A percentile compares a stretch with the other conserved stretches of the same genome.
Evolutionary conservation across 2,329 filamentous ascomycete species (phyloP).

Genomic region (Aspergillus alliaceus): DNA sequence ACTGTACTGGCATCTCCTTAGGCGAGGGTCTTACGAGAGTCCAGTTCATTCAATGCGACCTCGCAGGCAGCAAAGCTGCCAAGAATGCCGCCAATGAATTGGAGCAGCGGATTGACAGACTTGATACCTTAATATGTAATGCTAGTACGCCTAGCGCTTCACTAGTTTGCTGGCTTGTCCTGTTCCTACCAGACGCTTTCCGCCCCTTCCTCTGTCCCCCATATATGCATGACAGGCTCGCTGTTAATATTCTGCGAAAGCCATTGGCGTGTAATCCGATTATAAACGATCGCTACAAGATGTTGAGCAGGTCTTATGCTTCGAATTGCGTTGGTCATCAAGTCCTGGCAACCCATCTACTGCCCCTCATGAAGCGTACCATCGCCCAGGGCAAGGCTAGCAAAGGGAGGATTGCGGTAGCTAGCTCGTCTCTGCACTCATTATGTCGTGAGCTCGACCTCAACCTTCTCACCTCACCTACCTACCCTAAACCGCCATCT

Average conservation of each 20-base stretch:
- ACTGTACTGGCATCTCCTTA: slow-evolving; percentile 15
- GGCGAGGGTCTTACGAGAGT: slow-evolving; percentile 19
- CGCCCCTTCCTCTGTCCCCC: not conserved
- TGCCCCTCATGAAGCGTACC: slow-evolving; percentile 29
- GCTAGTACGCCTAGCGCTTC: slow-evolving; percentile 22
- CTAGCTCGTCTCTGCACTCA: slow-evolving; percentile 33
- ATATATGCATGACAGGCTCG: not conserved
- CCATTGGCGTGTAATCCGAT: slow-evolving; percentile 19
- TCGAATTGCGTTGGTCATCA: slow-evolving; percentile 54
- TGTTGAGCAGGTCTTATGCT: slow-evolving; percentile 51
- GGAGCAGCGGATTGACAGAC: slow-evolving; percentile 19
- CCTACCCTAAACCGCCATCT: slow-evolving; percentile 18
- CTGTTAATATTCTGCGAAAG: slow-evolving; percentile 4
- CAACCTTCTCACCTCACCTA: slow-evolving; percentile 22
- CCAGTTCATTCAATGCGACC: slow-evolving; percentile 31
- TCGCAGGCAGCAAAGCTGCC: slow-evolving; percentile 27
- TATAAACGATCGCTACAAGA: slow-evolving; percentile 35
- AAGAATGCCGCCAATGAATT: slow-evolving; percentile 22
- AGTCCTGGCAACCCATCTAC: slow-evolving; percentile 51
- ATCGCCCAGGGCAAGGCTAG: slow-evolving; percentile 24
- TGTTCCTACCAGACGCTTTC: not conserved
- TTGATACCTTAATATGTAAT: slow-evolving; percentile 36
- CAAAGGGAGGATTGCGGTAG: slow-evolving; percentile 47
- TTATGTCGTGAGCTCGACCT: slow-evolving; percentile 27
- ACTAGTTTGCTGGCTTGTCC: not conserved